Evolutionary conservation across 129 eudicot species (phyloP).

Genomic region (Dittrichia graveolens): DNA sequence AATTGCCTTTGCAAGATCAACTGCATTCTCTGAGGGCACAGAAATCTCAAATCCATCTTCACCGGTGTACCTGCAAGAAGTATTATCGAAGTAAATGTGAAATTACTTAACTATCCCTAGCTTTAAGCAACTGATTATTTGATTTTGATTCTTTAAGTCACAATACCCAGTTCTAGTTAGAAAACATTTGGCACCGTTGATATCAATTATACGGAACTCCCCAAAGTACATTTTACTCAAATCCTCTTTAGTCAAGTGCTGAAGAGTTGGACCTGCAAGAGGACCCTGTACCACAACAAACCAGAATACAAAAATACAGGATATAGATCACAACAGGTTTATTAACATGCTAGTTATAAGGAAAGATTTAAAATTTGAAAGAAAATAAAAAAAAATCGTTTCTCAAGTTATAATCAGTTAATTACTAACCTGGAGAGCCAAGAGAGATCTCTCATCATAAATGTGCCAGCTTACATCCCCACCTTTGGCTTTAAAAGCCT

Average conservation of each 20-base stretch:
- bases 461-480: conserved; percentile 98
- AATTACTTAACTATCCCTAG: neutral
- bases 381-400: neutral
- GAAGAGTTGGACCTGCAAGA: conserved; percentile 92
- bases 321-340: conserved; percentile 8
- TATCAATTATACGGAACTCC: conserved; percentile 73
- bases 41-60: conserved; percentile 99
- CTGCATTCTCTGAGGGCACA: conserved; percentile 84
- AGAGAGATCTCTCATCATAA: conserved; percentile 92
- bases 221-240: conserved; percentile 96
- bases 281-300: conserved; percentile 78
- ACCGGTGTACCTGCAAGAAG: conserved; percentile 74
- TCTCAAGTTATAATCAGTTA: neutral
- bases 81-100: conserved; percentile 1
- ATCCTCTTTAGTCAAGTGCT: conserved; percentile 80
- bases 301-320: conserved; percentile 8
- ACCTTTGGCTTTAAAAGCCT: conserved; percentile 85
- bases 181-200: conserved; percentile 75
- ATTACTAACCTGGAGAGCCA: conserved; percentile 86
- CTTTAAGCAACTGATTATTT: neutral
- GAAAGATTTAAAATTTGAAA: neutral
- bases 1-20: conserved; percentile 90
- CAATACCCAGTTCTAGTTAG: conserved; percentile 95
- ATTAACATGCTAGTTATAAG: neutral
- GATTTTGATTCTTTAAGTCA: neutral